Evolutionary conservation across 768 basidiomycete genomes (phyloP).

Genomic region (Candolleomyces aberdarensis): DNA sequence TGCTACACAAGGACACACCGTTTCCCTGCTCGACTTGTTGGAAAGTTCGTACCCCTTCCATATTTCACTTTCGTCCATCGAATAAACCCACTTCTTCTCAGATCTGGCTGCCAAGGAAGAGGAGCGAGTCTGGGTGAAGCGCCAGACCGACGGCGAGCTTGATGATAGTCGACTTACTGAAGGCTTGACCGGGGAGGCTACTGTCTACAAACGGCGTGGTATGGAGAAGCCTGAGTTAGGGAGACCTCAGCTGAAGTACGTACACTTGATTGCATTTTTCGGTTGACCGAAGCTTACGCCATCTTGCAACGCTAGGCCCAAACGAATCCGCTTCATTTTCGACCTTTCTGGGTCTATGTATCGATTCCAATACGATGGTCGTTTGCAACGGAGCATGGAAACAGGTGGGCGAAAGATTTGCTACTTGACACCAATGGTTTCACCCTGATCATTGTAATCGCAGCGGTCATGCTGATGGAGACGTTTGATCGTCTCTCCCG

Average conservation of each 20-base stretch:
- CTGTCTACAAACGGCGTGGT: constrained; percentile 67
- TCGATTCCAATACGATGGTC: constrained; percentile 71
- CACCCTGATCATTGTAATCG: neutral
- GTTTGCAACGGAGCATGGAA: constrained; percentile 59
- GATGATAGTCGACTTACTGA: constrained; percentile 66
- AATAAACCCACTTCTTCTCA: constrained; percentile 16
- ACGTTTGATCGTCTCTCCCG: constrained; percentile 59
- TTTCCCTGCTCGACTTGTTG: constrained; percentile 55
- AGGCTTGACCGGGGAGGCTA: constrained; percentile 64
- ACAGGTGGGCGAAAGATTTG: constrained; percentile 40
- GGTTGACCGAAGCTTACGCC: neutral
- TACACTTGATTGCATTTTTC: neutral
- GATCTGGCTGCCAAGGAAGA: constrained; percentile 68
- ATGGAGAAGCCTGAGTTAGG: constrained; percentile 70
- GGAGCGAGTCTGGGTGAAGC: constrained; percentile 68
- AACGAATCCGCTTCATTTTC: constrained; percentile 66
- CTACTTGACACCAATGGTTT: neutral
- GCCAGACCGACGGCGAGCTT: constrained; percentile 68
- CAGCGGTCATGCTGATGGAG: constrained; percentile 76
- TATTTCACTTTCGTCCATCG: neutral
- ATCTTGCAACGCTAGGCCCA: constrained; percentile 39
- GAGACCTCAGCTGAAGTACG: constrained; percentile 64
- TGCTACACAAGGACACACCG: constrained; percentile 58
- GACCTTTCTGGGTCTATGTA: constrained; percentile 75
- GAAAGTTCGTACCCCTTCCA: constrained; percentile 44